Conservation (phyloP, 73 alveolate genomes). For the Tetrahymena thermophila region DNA sequence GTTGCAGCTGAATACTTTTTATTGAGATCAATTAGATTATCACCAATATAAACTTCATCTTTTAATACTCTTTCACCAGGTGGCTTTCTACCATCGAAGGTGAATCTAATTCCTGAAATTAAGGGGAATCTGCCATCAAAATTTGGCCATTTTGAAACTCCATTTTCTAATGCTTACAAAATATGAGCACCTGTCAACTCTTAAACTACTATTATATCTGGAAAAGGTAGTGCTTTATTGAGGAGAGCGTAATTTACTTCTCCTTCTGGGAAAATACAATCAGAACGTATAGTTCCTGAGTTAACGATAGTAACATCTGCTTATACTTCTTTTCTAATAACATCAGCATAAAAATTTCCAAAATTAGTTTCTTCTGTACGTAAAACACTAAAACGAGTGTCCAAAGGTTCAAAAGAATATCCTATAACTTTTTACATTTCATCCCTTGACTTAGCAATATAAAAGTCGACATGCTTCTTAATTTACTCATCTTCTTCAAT, state of each 20-base stretch:
- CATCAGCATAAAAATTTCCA: slow-evolving; percentile 64
- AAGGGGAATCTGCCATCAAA: slow-evolving; percentile 40
- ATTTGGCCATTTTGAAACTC: slow-evolving; percentile 42
- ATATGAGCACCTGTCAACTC: slow-evolving; percentile 49
- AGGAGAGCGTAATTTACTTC: slow-evolving; percentile 43
- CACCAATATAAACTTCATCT: not conserved
- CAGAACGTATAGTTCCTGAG: slow-evolving; percentile 67
- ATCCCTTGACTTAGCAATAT: not conserved
- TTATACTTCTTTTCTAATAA: slow-evolving; percentile 40
- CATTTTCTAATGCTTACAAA: slow-evolving; percentile 51
- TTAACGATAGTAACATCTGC: slow-evolving; percentile 57
- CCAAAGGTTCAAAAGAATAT: slow-evolving; percentile 46
- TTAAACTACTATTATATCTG: slow-evolving; percentile 46
- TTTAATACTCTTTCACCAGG: not conserved
- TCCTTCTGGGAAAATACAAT: slow-evolving; percentile 47
- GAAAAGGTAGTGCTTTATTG: slow-evolving; percentile 50
- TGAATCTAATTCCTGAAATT: slow-evolving; percentile 15
- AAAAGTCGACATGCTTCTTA: not conserved
- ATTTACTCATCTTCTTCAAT: not conserved
- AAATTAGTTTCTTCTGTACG: slow-evolving; percentile 58
- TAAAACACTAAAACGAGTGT: slow-evolving; percentile 42
- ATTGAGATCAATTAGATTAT: not conserved
- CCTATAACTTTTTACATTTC: slow-evolving; percentile 42
- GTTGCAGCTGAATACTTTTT: not conserved
- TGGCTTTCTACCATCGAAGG: slow-evolving; percentile 19